Evolutionary conservation across 108 stramenopile species (phyloP), one percentile per base, ranked within the genome.

Genomic region (Skeletonema tropicum): DNA sequence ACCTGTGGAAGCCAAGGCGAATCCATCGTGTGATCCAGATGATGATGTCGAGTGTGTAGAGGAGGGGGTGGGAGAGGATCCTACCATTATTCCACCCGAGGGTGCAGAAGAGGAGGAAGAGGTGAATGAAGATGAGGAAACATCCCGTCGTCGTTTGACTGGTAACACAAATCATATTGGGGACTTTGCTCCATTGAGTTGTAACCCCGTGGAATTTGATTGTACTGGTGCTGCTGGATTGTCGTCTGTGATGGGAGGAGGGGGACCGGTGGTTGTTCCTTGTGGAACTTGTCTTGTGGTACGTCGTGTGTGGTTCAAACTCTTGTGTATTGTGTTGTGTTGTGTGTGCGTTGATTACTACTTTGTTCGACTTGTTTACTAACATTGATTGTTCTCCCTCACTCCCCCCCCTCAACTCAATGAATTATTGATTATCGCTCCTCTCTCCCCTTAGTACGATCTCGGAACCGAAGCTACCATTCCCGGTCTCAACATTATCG

Each of bases 401-500:
- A n/a, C n/a, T n/a, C n/a, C n/a, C n/a, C n/a, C n/a, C n/a, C n/a
- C n/a, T n/a, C n/a, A n/a, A n/a, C n/a, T n/a, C n/a, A n/a, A n/a
- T n/a, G 26, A 29, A 29, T 2, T 29, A 29, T 29, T 29, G 26
- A 1, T 29, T 29, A 1, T 29, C 26, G 1, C 26, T 29, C 26
- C 2, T 29, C 10, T 10, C 23, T 7, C 8, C 6, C 23, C 8
- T 23, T 7, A 55, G 52, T 55, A 55, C 23, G 52, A 55, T 55
- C 52, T 55, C 5, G 52, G 52, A 55, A 7, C 19, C 21, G 21
- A 55, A 0, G 52, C 2, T 23, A 67, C 73, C 23, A 74, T 79
- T 8, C 66, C 61, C 10, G 90, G 90, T 3, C 64, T 90, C 7
- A 76, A 85, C 55, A 80, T 90, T 48, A 29, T 49, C 12, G 90